phyloP scores from a whole-genome alignment of 768 basidiomycete genomes.

The Boletus fagicola region DNA sequence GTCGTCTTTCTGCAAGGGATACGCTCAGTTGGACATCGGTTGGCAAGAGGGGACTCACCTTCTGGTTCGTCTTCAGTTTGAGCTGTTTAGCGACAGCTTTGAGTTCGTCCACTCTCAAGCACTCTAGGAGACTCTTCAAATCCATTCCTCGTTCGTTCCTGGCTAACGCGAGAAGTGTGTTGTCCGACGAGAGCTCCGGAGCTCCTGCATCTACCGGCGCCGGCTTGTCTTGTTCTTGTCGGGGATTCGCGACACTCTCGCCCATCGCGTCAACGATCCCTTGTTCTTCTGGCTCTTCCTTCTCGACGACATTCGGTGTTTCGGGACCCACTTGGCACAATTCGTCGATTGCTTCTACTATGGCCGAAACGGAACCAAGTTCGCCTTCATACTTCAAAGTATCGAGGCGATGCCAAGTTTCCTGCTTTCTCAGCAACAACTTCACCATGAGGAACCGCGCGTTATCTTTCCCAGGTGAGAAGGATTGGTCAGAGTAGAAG shows the following conservation, averaged over 20 bases:
- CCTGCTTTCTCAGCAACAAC: conserved; percentile 57
- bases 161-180: conserved; percentile 35
- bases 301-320: conserved; percentile 5
- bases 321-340: conserved; percentile 34
- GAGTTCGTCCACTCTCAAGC: conserved; percentile 45
- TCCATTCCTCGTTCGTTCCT: conserved; percentile 40
- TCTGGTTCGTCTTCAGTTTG: conserved; percentile 37
- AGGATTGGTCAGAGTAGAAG: background rate
- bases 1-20: conserved; percentile 33
- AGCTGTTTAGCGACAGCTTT: conserved; percentile 43
- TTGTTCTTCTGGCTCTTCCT: conserved; percentile 22
- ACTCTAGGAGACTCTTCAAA: conserved; percentile 42
- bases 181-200: background rate
- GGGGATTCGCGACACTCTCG: conserved; percentile 16
- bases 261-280: conserved; percentile 37
- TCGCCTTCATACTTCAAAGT: conserved; percentile 43
- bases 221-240: conserved; percentile 5
- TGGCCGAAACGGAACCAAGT: conserved; percentile 38
- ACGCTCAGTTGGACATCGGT: background rate
- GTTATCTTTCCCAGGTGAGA: conserved; percentile 39
- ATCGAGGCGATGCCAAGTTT: conserved; percentile 51
- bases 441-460: conserved; percentile 63
- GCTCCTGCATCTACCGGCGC: conserved; percentile 5
- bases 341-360: conserved; percentile 43
- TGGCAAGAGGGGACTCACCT: conserved; percentile 26